phyloP scores from a whole-genome alignment of 495 filamentous ascomycete species.

The Tuber melanosporum region DNA sequence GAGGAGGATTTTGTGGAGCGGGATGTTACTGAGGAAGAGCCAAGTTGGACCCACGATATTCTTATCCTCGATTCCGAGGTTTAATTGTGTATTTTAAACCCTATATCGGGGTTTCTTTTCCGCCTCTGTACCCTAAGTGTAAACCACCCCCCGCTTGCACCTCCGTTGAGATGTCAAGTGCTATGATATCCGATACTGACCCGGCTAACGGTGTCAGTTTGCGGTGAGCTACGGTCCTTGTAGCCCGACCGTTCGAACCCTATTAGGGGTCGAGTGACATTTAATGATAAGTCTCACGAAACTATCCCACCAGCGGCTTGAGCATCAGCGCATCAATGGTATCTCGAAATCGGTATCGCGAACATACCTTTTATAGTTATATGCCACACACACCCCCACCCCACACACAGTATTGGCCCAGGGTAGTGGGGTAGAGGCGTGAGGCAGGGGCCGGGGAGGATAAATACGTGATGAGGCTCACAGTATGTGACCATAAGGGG shows the following conservation, averaged over 20 bases:
- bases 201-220: too few species aligned
- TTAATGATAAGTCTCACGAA: neutral
- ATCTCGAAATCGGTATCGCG: neutral
- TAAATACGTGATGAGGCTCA: neutral
- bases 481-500: neutral
- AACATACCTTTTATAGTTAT: neutral
- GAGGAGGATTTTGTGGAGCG: neutral
- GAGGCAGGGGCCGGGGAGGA: neutral
- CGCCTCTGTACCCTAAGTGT: neutral
- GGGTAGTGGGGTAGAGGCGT: neutral
- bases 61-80: neutral
- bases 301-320: neutral
- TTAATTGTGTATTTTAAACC: neutral
- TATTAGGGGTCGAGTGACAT: neutral
- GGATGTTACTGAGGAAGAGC: neutral
- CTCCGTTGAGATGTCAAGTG: too few species aligned
- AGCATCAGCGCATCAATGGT: neutral
- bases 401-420: neutral
- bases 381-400: neutral
- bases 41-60: neutral
- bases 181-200: too few species aligned
- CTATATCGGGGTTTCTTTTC: neutral
- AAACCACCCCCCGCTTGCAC: neutral
- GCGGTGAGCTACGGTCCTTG: too few species aligned
- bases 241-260: too few species aligned